These are phyloP conservation scores for Cyphellophora attinorum DNA, from an alignment of 2,329 filamentous ascomycete genomes.

Conservation along the genomic window DNA sequence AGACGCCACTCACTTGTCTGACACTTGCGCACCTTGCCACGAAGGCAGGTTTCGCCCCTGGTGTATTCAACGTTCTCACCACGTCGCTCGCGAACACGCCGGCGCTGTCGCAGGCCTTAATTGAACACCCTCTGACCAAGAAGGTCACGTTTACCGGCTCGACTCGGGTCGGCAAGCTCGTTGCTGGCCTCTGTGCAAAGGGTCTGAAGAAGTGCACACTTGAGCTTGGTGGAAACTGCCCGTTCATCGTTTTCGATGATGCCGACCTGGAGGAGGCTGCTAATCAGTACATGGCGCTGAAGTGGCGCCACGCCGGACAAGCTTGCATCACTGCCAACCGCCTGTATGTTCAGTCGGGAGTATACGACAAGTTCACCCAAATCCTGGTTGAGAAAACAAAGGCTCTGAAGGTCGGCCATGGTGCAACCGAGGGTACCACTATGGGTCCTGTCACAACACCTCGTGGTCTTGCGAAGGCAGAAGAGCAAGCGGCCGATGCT, in stretches of 20 bases:
- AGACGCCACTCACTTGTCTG: constrained; percentile 51
- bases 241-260: constrained; percentile 56
- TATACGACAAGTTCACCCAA: constrained; percentile 44
- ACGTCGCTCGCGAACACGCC: constrained; percentile 35
- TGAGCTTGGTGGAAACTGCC: constrained; percentile 56
- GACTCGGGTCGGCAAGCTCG: constrained; percentile 53
- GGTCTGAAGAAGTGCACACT: constrained; percentile 56
- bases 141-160: constrained; percentile 53
- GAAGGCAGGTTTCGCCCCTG: constrained; percentile 48
- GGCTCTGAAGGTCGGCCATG: constrained; percentile 50
- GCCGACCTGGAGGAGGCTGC: constrained; percentile 45
- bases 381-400: constrained; percentile 44
- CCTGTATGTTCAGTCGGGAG: constrained; percentile 32
- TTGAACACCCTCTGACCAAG: constrained; percentile 47
- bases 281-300: constrained; percentile 29
- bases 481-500: constrained; percentile 55
- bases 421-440: constrained; percentile 43
- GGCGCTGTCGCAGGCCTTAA: constrained; percentile 37
- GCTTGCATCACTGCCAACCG: constrained; percentile 37
- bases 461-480: constrained; percentile 45
- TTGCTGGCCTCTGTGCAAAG: constrained; percentile 50
- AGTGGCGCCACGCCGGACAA: constrained; percentile 34
- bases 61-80: constrained; percentile 52
- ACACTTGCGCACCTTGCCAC: constrained; percentile 43
- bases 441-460: constrained; percentile 53